A percentile compares a stretch with the other conserved stretches of the same genome.
Conservation (phyloP, 768 basidiomycete genomes). For the Mrakia blollopis region DNA sequence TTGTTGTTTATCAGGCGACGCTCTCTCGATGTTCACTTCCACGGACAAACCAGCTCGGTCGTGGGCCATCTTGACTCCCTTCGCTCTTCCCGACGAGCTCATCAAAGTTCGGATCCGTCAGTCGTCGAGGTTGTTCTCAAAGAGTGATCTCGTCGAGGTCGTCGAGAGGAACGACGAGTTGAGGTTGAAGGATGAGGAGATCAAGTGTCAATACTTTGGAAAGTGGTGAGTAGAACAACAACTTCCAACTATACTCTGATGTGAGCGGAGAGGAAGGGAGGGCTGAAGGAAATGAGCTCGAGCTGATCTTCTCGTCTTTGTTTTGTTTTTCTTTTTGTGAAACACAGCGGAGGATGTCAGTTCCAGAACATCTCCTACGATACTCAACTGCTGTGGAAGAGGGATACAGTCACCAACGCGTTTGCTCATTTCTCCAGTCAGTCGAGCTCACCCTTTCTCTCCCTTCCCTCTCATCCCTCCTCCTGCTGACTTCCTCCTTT, state of each 20-base stretch:
- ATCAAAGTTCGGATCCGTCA: slow-evolving; percentile 69
- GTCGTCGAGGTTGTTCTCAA: slow-evolving; percentile 61
- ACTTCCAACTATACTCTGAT: not conserved
- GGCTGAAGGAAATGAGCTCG: not conserved
- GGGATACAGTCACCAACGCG: slow-evolving; percentile 76
- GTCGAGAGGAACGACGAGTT: slow-evolving; percentile 38
- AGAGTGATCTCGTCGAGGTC: slow-evolving; percentile 67
- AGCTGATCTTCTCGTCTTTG: not conserved
- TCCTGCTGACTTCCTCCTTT: slow-evolving; percentile 18
- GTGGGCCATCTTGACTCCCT: slow-evolving; percentile 81
- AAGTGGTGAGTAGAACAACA: slow-evolving; percentile 53
- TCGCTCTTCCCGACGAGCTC: slow-evolving; percentile 75
- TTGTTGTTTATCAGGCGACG: slow-evolving; percentile 6
- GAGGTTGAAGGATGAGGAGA: slow-evolving; percentile 49
- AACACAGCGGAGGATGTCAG: slow-evolving; percentile 73
- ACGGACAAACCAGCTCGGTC: not conserved
- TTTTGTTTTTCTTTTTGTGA: too few relatives aligned
- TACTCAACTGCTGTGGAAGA: slow-evolving; percentile 77
- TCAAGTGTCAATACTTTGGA: slow-evolving; percentile 82
- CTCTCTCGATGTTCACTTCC: slow-evolving; percentile 5
- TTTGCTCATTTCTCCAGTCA: slow-evolving; percentile 65
- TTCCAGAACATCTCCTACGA: slow-evolving; percentile 91
- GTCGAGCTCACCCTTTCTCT: not conserved
- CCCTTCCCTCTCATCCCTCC: not conserved
- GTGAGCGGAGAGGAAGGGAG: not conserved